Conservation (phyloP, 169 alveolate species). For the Eimeria necatrix region DNA sequence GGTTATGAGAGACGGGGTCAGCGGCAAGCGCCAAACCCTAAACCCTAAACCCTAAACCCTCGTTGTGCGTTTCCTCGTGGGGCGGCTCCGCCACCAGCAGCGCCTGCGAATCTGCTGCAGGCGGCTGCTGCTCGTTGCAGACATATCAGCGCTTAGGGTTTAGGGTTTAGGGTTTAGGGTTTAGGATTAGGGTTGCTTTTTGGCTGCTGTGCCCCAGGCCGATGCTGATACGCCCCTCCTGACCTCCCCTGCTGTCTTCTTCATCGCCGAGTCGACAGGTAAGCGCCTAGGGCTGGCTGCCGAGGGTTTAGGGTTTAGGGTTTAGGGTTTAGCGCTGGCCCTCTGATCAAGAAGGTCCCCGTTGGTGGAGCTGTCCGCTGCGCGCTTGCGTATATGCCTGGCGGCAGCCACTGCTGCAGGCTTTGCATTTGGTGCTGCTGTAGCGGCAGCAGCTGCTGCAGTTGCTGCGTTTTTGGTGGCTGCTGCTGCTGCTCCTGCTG, state of each 20-base stretch:
- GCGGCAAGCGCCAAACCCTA: not conserved
- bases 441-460: not conserved
- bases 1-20: not conserved
- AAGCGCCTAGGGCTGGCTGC: not conserved
- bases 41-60: conserved; percentile 47
- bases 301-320: conserved; percentile 56
- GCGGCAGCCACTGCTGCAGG: not conserved
- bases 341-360: too few species aligned
- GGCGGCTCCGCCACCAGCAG: too few species aligned
- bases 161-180: not conserved
- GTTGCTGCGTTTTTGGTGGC: not conserved
- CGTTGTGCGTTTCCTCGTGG: not conserved
- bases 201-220: conserved; percentile 10
- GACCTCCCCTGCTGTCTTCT: conserved; percentile 51
- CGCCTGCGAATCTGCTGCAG: not conserved
- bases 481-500: conserved; percentile 30
- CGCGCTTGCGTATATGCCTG: too few species aligned
- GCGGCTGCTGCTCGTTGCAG: not conserved
- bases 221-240: conserved; percentile 40
- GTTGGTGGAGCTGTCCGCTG: too few species aligned
- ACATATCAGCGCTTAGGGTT: not conserved
- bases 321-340: conserved; percentile 52
- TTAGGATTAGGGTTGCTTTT: not conserved
- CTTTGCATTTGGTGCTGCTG: not conserved
- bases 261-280: conserved; percentile 51